Conservation (phyloP, 2,329 filamentous ascomycete genomes). For the Xylariaceae sp. region DNA sequence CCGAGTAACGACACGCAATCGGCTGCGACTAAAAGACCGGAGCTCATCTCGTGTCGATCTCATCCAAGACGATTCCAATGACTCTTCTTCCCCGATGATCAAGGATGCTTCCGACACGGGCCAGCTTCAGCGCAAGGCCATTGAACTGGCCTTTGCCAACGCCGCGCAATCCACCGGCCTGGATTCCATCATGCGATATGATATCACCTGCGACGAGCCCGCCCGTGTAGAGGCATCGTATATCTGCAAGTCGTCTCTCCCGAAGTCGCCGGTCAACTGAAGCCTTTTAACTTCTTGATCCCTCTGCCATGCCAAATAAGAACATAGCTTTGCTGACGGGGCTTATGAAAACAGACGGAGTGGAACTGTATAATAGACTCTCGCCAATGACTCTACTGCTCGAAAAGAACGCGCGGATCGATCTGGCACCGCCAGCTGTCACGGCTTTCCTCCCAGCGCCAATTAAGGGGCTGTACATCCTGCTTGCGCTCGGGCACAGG, state of each 20-base stretch:
- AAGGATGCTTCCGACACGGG: not conserved
- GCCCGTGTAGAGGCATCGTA: constrained; percentile 26
- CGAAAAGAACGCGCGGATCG: constrained; percentile 5
- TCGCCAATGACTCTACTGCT: constrained; percentile 16
- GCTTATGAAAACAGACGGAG: constrained; percentile 25
- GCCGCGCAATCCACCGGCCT: not conserved
- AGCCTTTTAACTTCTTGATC: not conserved
- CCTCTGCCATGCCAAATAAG: not conserved
- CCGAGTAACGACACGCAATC: constrained; percentile 30
- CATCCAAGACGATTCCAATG: not conserved
- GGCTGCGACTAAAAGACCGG: constrained; percentile 1
- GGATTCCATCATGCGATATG: constrained; percentile 16
- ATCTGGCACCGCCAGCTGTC: constrained; percentile 11
- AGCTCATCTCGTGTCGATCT: not conserved
- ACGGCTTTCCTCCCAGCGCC: constrained; percentile 14
- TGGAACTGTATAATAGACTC: constrained; percentile 28
- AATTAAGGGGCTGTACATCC: constrained; percentile 19
- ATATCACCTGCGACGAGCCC: constrained; percentile 21
- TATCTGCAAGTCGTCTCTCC: constrained; percentile 28
- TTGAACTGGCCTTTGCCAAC: not conserved
- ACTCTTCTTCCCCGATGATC: not conserved
- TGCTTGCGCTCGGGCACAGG: constrained; percentile 21
- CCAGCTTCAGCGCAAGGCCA: not conserved
- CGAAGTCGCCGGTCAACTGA: not conserved
- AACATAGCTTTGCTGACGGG: not conserved